phyloP scores from a whole-genome alignment of 2,329 filamentous ascomycete species.

The Dactylellina cionopaga region DNA sequence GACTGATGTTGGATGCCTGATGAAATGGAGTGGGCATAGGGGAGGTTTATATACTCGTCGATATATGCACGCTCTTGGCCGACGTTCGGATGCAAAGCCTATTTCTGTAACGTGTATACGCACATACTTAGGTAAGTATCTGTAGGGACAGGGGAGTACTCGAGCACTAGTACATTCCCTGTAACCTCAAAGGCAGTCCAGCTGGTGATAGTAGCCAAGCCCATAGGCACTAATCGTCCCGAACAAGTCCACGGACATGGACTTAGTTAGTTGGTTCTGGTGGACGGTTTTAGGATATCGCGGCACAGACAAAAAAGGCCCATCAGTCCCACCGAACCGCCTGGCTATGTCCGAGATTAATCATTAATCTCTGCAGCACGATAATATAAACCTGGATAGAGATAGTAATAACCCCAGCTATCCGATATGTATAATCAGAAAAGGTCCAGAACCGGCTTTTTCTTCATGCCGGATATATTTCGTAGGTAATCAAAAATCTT shows the following conservation, averaged over 20 bases:
- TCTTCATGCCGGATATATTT: slow-evolving; percentile 3
- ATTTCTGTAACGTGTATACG: no score
- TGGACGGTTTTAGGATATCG: slow-evolving; percentile 34
- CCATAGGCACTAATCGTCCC: neutral
- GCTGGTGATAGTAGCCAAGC: neutral
- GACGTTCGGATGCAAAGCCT: no score
- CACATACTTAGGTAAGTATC: no score
- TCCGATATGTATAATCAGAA: neutral
- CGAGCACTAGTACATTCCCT: neutral
- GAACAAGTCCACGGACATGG: neutral
- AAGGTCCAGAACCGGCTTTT: slow-evolving; percentile 11
- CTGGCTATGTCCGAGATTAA: slow-evolving; percentile 30
- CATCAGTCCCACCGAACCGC: slow-evolving; percentile 26
- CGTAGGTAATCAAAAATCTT: slow-evolving; percentile 2
- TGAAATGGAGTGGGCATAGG: no score
- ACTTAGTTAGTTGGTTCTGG: neutral
- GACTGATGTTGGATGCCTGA: neutral
- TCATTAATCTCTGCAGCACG: neutral
- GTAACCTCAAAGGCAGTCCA: slow-evolving; percentile 3
- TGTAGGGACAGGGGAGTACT: no score
- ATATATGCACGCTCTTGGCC: no score
- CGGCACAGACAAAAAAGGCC: slow-evolving; percentile 1
- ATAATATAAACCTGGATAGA: slow-evolving; percentile 11
- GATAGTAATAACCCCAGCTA: no score
- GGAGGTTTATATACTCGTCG: no score